phyloP scores from a whole-genome alignment of 805 yeast species.

The Yamadazyma akitaensis region DNA sequence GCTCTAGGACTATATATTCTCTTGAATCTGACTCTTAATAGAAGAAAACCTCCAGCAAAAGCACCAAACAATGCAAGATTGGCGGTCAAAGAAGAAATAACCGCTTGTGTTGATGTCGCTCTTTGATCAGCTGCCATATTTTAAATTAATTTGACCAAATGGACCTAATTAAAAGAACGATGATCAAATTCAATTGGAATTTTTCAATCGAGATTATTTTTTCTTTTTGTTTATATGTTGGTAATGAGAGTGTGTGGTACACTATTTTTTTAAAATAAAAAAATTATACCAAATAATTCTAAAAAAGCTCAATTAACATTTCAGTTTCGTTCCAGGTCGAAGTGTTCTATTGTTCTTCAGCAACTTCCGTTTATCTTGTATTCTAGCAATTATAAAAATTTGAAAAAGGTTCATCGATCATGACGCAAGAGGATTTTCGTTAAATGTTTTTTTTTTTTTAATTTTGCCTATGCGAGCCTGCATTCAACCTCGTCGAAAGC shows the following conservation, averaged over 20 bases:
- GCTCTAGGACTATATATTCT: constrained; percentile 86
- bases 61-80: constrained; percentile 65
- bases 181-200: neutral
- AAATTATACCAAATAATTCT: neutral
- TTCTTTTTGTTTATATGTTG: constrained; percentile 3
- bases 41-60: constrained; percentile 59
- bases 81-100: constrained; percentile 64
- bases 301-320: neutral
- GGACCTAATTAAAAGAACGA: neutral
- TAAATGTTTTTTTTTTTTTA: neutral
- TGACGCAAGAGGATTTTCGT: constrained; percentile 1
- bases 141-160: neutral
- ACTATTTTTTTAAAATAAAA: neutral
- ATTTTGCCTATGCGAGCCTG: neutral
- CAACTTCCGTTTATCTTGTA: neutral
- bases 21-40: constrained; percentile 62
- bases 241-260: constrained; percentile 1
- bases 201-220: constrained; percentile 3
- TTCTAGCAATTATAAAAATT: too few relatives aligned
- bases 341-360: neutral
- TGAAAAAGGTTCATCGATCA: neutral
- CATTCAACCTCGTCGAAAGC: neutral
- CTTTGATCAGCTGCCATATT: constrained; percentile 9
- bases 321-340: neutral
- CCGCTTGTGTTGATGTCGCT: constrained; percentile 61